These are phyloP conservation scores for Lomentospora prolificans DNA, from an alignment of 2,329 filamentous ascomycete species.

Conservation along the genomic window DNA sequence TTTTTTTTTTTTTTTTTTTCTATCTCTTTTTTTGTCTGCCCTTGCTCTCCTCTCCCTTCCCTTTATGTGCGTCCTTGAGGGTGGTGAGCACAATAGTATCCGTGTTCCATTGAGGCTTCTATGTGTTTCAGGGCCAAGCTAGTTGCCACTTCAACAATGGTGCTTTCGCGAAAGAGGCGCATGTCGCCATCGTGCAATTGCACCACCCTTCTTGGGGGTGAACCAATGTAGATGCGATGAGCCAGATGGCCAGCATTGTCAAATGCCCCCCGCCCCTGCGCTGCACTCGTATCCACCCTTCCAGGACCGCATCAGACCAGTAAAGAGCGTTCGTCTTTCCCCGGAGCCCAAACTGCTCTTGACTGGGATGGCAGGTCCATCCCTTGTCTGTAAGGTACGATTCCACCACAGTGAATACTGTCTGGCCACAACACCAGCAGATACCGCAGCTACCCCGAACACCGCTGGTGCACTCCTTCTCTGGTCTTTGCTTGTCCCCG, in stretches of 20 bases:
- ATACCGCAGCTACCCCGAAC: not conserved
- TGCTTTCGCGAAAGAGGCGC: not conserved
- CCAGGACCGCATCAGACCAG: too few relatives aligned
- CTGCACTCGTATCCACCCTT: too few relatives aligned
- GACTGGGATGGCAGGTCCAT: conserved; percentile 3
- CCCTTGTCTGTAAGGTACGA: conserved; percentile 2
- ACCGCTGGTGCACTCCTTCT: not conserved
- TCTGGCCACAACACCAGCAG: not conserved
- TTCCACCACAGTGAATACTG: not conserved
- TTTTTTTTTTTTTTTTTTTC: not conserved
- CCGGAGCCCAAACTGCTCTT: not conserved
- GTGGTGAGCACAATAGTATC: not conserved
- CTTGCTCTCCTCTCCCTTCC: not conserved
- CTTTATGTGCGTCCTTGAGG: not conserved
- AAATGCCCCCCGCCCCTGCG: not conserved
- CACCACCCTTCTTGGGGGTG: not conserved
- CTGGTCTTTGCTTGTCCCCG: not conserved
- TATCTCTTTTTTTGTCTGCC: not conserved
- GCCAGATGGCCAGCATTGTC: not conserved
- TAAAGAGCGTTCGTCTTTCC: not conserved
- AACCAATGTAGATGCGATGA: not conserved
- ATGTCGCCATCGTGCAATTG: not conserved
- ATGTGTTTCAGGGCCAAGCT: not conserved
- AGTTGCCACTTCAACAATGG: not conserved
- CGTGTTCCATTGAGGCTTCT: not conserved